These are phyloP conservation scores for Cinnamomum chago DNA, from an alignment of 164 flowering plant species.

Conservation along the genomic window DNA sequence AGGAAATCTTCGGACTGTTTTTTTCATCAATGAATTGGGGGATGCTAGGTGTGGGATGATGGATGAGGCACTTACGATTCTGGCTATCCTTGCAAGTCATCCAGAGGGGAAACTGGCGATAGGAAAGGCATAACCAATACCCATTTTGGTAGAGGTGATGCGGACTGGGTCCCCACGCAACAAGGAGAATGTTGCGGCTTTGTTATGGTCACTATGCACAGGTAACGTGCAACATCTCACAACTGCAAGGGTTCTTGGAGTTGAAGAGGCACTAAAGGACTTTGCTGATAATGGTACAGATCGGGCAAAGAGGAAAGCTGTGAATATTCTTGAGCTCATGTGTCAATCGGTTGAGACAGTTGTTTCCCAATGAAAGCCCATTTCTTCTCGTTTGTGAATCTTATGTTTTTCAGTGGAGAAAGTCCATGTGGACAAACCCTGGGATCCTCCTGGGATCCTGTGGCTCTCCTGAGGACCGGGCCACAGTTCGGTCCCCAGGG, in stretches of 20 bases:
- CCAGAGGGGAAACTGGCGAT: too few species aligned
- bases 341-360: not conserved
- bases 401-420: too few species aligned
- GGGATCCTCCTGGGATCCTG: too few species aligned
- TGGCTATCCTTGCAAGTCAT: conserved; percentile 23
- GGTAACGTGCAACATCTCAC: conserved; percentile 12
- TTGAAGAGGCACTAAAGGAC: conserved; percentile 24
- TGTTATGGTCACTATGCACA: conserved; percentile 18
- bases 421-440: too few species aligned
- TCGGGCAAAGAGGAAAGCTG: conserved; percentile 25
- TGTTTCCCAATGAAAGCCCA: conserved; percentile 1
- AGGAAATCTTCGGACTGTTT: too few species aligned
- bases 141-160: too few species aligned
- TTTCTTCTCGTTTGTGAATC: too few species aligned
- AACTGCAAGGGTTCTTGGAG: conserved; percentile 19
- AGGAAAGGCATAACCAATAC: too few species aligned
- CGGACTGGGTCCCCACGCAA: conserved; percentile 26
- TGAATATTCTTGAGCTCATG: conserved; percentile 17
- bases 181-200: conserved; percentile 22
- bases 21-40: not conserved
- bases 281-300: conserved; percentile 23
- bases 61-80: conserved; percentile 25
- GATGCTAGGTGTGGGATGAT: conserved; percentile 27
- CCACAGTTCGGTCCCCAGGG: too few species aligned
- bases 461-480: too few species aligned